Base-by-base conservation (phyloP, 2,329 filamentous ascomycete genomes). In the Trichoderma sp. region DNA sequence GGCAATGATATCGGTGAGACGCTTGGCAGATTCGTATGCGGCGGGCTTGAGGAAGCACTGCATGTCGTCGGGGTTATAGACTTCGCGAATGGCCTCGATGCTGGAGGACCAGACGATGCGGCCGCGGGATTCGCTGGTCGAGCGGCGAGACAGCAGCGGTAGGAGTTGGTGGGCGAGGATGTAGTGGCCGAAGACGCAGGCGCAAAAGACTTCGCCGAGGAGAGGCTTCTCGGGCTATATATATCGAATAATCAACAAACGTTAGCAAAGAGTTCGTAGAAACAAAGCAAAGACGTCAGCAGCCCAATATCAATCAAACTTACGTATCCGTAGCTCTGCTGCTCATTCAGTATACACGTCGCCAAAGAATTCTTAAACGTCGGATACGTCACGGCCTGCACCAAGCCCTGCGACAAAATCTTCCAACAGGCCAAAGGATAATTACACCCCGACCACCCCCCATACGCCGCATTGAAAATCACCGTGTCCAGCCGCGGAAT, bases 101-200 rank as follows among this genome's bases (percentile, higher is more conserved):
- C 92, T 97, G 74, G 92, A 93, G 11, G 94, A 90, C 95, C 95
- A 98, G 74, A 98, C 88, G 67, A 99, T 87, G 65, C 94, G 89
- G 9, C 90, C 92, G 0, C 84, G 83, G 1, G 82, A 71, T 4
- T 84, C 78, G 60, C 81, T 74, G 51, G 81, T 74, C 18, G 81
- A 77, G 18, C 78, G 78, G 65, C 89, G 84, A 76, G 84, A 83
- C 76, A 99, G 86, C 12, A 98, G 84, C 0, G 93, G 92, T 75
- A 92, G 87, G 12, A 98, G 86, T 78, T 91, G 90, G 80, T 97
- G 95, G 18, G 89, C 89, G 28, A 99, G 89, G 78, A 98, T 83
- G 80, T 99, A 98, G 83, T 99, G 96, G 0, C 96, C 96, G 79
- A 99, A 98, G 34, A 97, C 88, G 79, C 98, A 98, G 64, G 95